These are phyloP conservation scores for Cicer cuneatum DNA, from an alignment of 306 rosid genomes.

Conservation along the genomic window DNA sequence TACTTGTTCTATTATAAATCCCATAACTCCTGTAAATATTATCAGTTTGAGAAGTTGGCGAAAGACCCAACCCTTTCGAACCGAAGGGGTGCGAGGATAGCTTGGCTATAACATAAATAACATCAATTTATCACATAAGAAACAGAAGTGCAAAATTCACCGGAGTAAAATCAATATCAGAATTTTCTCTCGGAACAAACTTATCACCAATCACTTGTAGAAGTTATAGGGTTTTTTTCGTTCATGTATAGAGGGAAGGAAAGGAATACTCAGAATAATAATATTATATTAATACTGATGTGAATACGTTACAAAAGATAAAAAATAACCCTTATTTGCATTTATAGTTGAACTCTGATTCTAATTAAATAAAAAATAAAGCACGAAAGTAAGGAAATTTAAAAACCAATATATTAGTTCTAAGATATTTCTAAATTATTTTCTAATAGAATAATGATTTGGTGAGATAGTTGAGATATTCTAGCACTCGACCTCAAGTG, in stretches of 20 bases:
- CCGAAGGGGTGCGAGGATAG: constrained; percentile 80
- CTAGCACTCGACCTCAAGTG: background rate
- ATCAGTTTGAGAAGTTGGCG: constrained; percentile 87
- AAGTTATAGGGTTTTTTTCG: background rate
- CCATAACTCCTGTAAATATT: constrained; percentile 94
- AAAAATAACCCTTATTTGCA: background rate
- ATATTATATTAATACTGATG: constrained; percentile 3
- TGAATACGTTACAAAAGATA: constrained; percentile 21
- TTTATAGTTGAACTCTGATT: constrained; percentile 1
- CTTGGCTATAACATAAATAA: constrained; percentile 61
- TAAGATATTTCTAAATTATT: background rate
- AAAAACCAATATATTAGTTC: background rate
- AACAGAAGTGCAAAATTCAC: background rate
- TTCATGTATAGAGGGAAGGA: constrained; percentile 15
- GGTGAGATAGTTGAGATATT: constrained; percentile 6
- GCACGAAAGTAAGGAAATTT: background rate
- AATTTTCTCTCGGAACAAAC: constrained; percentile 6
- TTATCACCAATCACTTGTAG: background rate
- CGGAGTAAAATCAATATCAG: constrained; percentile 17
- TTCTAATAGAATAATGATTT: background rate
- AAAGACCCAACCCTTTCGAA: constrained; percentile 93
- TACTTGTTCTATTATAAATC: constrained; percentile 96
- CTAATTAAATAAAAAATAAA: background rate
- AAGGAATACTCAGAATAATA: background rate
- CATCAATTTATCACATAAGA: constrained; percentile 44